These are phyloP conservation scores for Paramecium octaurelia DNA, from an alignment of 73 alveolate species.

Conservation along the genomic window DNA sequence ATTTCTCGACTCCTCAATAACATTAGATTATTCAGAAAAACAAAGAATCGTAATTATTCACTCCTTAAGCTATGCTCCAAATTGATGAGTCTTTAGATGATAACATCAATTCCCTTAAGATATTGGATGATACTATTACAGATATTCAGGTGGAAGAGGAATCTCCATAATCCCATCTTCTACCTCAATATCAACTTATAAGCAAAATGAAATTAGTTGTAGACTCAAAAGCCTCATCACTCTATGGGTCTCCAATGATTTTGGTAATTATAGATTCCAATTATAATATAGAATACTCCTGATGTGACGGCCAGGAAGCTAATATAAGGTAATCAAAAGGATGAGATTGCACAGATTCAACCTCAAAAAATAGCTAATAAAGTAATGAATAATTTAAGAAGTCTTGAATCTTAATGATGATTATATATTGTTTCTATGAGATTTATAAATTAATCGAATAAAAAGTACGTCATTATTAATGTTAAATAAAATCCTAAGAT, in stretches of 20 bases:
- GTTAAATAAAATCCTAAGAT: conserved; percentile 4
- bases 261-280: neutral
- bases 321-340: neutral
- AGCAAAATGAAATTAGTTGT: neutral
- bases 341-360: neutral
- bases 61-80: neutral
- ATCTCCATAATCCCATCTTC: neutral
- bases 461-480: conserved; percentile 6
- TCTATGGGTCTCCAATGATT: neutral
- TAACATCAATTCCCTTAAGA: neutral
- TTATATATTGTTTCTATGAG: neutral
- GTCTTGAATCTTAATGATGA: neutral
- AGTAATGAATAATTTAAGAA: conserved; percentile 12
- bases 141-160: neutral
- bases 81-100: neutral
- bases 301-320: neutral
- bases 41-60: neutral
- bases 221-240: neutral
- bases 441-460: neutral
- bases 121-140: neutral
- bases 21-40: neutral
- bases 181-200: neutral
- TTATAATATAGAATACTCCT: neutral
- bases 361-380: neutral
- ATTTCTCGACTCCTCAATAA: conserved; percentile 13